Evolutionary conservation across 2,329 filamentous ascomycete genomes (phyloP), one percentile per base, ranked within the genome.

Genomic region (Harringtonia aguacate): DNA sequence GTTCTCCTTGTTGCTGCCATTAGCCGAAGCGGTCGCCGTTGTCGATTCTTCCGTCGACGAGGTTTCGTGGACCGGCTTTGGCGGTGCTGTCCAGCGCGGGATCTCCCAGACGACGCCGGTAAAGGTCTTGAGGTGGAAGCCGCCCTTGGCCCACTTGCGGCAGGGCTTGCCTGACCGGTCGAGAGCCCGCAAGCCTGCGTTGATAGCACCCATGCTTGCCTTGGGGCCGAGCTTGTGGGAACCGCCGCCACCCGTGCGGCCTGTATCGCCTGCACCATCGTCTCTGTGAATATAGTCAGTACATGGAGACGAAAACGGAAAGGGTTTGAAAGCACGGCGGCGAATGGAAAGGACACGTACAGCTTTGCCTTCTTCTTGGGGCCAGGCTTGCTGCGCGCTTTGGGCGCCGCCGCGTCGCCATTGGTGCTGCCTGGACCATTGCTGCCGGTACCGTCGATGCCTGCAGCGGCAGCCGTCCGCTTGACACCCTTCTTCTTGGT

Each of bases 161-260:
- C 89, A 95, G 10, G 92, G 89, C 57, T 90, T 85, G 53, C 90
- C 90, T 8, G 84, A 84, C 48, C 90, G 82, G 63, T 98, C 92
- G 51, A 98, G 84, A 13, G 92, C 90, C 44, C 92, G 86, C 40
- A 98, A 81, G 42, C 87, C 86, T 44, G 92, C 92, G 60, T 98
- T 98, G 72, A 98, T 98, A 47, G 90, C 90, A 51, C 92, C 92
- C 56, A 90, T 86, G 61, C 95, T 97, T 41, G 90, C 90, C 64
- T 95, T 97, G 53, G 92, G 92, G 4, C 90, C 90, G 22, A 97
- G 81, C 62, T 94, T 94, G 65, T 90, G 86, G 41, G 72, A 69
- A 44, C 72, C 72, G 7, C 68, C 66, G 37, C 69, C 64, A 54
- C 72, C 67, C 48, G 62, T 53, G 64, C 62, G 44, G 17, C 48